These are phyloP conservation scores for Torrubiella hemipterigena DNA, from an alignment of 2,329 filamentous ascomycete genomes.

Conservation along the genomic window DNA sequence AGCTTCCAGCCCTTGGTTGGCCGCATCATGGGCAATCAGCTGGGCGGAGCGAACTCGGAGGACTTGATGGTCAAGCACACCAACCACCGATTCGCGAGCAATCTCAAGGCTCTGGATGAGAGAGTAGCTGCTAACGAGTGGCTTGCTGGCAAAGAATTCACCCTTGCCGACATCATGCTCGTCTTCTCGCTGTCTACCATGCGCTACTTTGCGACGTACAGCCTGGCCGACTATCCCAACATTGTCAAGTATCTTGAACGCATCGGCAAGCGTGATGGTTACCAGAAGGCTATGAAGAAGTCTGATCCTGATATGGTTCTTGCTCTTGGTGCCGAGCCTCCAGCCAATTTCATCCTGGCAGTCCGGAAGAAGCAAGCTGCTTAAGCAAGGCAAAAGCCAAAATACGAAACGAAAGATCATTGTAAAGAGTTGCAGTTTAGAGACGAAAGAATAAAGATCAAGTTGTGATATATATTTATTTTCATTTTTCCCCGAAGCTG, in stretches of 20 bases:
- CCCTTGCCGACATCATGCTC: slow-evolving; percentile 53
- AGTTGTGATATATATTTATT: too few species aligned
- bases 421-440: too few species aligned
- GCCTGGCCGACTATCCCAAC: slow-evolving; percentile 26
- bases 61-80: slow-evolving; percentile 17
- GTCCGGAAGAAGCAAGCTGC: too few species aligned
- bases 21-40: slow-evolving; percentile 18
- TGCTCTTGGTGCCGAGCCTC: slow-evolving; percentile 13
- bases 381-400: too few species aligned
- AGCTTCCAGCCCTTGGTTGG: slow-evolving; percentile 26
- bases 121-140: slow-evolving; percentile 35
- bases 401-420: too few species aligned
- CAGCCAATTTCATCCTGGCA: slow-evolving; percentile 1
- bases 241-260: slow-evolving; percentile 34
- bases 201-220: slow-evolving; percentile 35
- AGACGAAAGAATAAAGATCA: too few species aligned
- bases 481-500: too few species aligned
- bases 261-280: slow-evolving; percentile 30
- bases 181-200: slow-evolving; percentile 50
- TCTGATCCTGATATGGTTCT: slow-evolving; percentile 32
- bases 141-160: slow-evolving; percentile 50
- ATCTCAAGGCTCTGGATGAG: slow-evolving; percentile 29
- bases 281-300: slow-evolving; percentile 33
- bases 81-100: slow-evolving; percentile 17
- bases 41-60: slow-evolving; percentile 5